Base-by-base conservation (phyloP, 495 filamentous ascomycete species). In the Aspergillus mulundensis region DNA sequence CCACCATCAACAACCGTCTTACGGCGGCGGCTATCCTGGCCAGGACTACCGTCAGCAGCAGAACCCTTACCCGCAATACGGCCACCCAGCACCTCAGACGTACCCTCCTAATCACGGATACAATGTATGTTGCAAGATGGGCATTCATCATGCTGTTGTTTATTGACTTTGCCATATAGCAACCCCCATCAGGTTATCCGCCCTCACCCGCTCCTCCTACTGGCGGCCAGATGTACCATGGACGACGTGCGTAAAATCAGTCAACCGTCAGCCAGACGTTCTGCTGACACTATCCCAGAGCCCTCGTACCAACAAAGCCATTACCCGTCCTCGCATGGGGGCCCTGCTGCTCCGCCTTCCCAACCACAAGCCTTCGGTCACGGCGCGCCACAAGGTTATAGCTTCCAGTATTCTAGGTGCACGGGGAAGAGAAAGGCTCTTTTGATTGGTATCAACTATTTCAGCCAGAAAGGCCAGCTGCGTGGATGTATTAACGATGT, bases 401-500 rank as follows among this genome's bases (percentile, higher is more conserved):
- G 76, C 48, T 97, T 92, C 71, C 87, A 90, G 68, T 97, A 96
- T 70, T 96, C 92, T 50, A 84, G 87, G 52, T 98, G 94, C 66
- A 93, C 89, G 3, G 94, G 94, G 19, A 84, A 87, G 63, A 77
- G 91, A 65, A 98, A 96, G 81, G 94, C 94, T 20, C 76, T 98
- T 30, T 72, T 98, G 57, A 95, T 98, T 57, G 94, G 94, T 38
- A 96, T 97, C 77, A 98, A 98, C 74, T 98, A 98, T 71, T 97
- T 97, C 61, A 84, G 87, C 42, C 94, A 97, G 69, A 84, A 87
- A 51, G 93, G 92, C 52, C 90, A 97, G 76, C 77, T 98, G 41
- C 74, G 91, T 46, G 94, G 94, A 49, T 98, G 94, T 68, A 97
- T 97, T 77, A 97, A 97, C 69, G 94, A 98, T 69, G 95, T 96